Percentiles rank a stretch among this genome's conserved stretches.
Evolutionary conservation across 1,139 yeast species (phyloP).

Genomic region (Komagataea norvegica): DNA sequence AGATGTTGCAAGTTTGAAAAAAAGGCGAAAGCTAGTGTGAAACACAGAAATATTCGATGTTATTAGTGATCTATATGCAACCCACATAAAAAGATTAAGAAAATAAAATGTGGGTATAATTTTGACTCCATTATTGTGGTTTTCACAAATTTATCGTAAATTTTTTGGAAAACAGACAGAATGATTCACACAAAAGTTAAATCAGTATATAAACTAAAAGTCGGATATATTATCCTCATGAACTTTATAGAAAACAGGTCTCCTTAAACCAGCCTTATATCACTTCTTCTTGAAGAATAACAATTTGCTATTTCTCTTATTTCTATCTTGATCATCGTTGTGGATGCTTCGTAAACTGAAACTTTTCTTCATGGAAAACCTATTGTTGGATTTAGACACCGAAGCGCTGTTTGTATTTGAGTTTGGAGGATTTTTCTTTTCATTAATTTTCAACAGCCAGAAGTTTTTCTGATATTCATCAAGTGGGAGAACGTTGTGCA

Average conservation of each 20-base stretch:
- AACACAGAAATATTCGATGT: neutral
- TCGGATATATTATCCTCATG: too few species aligned
- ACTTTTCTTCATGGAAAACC: neutral
- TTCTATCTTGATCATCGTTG: neutral
- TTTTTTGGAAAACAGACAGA: too few species aligned
- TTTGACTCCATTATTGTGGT: too few species aligned
- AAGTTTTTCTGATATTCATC: slow-evolving; percentile 44
- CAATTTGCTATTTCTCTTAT: neutral
- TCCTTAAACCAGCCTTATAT: too few species aligned
- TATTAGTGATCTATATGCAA: too few species aligned
- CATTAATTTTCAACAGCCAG: slow-evolving; percentile 35
- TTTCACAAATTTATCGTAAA: too few species aligned
- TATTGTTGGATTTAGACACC: neutral
- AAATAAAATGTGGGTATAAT: too few species aligned
- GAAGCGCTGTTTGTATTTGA: neutral
- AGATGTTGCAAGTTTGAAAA: neutral
- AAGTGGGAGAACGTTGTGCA: slow-evolving; percentile 33
- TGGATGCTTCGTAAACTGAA: neutral
- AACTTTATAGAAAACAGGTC: too few species aligned
- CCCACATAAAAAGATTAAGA: too few species aligned
- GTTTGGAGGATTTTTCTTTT: neutral
- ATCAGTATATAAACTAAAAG: too few species aligned
- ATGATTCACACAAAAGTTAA: too few species aligned
- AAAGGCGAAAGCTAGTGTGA: neutral
- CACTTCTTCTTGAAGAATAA: slow-evolving; percentile 6